phyloP scores from a whole-genome alignment of 176 grass and related monocot genomes.

The Triticum urartu region DNA sequence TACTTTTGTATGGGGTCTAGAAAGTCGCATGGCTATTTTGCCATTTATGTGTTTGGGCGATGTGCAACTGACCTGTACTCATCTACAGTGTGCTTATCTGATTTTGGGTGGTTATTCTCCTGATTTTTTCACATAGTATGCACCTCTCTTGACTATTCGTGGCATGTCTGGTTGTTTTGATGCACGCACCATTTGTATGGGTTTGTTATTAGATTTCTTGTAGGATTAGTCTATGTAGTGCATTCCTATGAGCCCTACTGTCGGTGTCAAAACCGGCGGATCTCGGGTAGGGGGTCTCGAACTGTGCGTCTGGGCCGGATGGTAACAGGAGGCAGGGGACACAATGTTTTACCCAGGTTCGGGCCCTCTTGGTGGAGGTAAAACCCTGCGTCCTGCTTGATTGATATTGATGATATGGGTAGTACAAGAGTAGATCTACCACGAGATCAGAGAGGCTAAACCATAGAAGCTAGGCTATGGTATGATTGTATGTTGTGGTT shows the following conservation, averaged over 20 bases:
- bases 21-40: constrained; percentile 39
- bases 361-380: too few species aligned
- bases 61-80: background rate
- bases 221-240: constrained; percentile 1
- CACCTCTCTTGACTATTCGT: background rate
- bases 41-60: constrained; percentile 36
- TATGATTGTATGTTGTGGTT: too few species aligned
- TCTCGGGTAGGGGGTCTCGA: too few species aligned
- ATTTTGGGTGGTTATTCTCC: constrained; percentile 4
- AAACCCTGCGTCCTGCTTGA: too few species aligned
- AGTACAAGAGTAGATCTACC: too few species aligned
- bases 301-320: too few species aligned
- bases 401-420: too few species aligned
- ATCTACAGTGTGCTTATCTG: constrained; percentile 12
- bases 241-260: background rate
- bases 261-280: too few species aligned
- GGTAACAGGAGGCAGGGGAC: too few species aligned
- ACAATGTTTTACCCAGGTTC: too few species aligned
- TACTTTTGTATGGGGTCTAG: constrained; percentile 33
- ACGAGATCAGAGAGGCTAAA: too few species aligned
- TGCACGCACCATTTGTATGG: background rate
- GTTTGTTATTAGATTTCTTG: background rate
- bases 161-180: background rate
- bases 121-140: constrained; percentile 6
- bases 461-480: too few species aligned